These are phyloP conservation scores for Exsudoporus floridanus DNA, from an alignment of 1,284 basidiomycete genomes.

Conservation along the genomic window DNA sequence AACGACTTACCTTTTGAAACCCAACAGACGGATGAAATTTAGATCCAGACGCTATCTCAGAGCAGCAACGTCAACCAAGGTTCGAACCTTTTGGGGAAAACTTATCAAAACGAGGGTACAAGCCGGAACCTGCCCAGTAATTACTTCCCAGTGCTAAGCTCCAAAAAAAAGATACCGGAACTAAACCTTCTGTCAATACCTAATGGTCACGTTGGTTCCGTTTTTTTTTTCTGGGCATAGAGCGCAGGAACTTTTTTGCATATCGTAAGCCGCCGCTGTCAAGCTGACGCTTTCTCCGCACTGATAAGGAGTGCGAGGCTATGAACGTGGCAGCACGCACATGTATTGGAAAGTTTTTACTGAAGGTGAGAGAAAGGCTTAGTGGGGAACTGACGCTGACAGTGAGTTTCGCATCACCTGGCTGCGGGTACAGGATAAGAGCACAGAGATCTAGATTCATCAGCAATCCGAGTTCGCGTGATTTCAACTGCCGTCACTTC, in stretches of 20 bases:
- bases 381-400: neutral
- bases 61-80: constrained; percentile 20
- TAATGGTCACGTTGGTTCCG: constrained; percentile 20
- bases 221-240: constrained; percentile 15
- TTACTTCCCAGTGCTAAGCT: constrained; percentile 8
- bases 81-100: constrained; percentile 8
- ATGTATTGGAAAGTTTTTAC: neutral
- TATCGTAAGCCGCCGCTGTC: constrained; percentile 27
- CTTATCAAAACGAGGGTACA: constrained; percentile 13
- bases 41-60: neutral
- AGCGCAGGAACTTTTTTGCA: constrained; percentile 24
- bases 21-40: constrained; percentile 2
- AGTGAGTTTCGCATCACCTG: neutral
- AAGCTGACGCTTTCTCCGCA: constrained; percentile 7
- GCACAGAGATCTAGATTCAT: constrained; percentile 5
- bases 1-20: constrained; percentile 6
- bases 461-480: neutral
- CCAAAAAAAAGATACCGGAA: neutral
- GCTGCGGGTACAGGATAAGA: neutral
- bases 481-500: constrained; percentile 12
- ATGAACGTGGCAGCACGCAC: constrained; percentile 25
- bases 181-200: constrained; percentile 17
- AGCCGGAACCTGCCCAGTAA: constrained; percentile 6
- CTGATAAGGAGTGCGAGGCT: constrained; percentile 13
- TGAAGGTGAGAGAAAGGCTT: constrained; percentile 7